Evolutionary conservation across 1,284 basidiomycete genomes (phyloP).

Genomic region (Marasmius tenuissimus): DNA sequence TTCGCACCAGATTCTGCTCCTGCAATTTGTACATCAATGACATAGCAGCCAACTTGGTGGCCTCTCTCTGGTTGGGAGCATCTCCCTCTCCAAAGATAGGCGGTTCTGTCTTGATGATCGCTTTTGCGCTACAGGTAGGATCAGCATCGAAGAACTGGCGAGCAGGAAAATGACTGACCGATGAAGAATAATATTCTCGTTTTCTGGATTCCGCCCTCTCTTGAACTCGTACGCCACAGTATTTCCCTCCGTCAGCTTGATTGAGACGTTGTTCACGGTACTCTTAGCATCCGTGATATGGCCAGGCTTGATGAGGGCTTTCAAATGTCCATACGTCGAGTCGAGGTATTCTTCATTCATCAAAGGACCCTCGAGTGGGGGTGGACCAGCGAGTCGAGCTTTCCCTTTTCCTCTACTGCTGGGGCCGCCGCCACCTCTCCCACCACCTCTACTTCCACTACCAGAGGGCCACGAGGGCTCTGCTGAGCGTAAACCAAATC

Average conservation of each 20-base stretch:
- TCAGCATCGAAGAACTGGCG: not conserved
- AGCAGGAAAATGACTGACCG: conserved; percentile 5
- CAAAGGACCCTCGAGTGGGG: conserved; percentile 30
- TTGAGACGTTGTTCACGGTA: conserved; percentile 5
- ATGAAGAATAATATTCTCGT: not conserved
- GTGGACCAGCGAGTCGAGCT: conserved; percentile 7
- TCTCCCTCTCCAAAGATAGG: conserved; percentile 64
- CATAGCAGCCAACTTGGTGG: conserved; percentile 76
- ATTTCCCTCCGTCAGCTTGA: not conserved
- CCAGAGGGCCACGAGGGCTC: not conserved
- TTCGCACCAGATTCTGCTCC: conserved; percentile 57
- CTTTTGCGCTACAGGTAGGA: conserved; percentile 41
- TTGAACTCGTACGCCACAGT: too few species aligned
- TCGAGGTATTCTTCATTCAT: conserved; percentile 33
- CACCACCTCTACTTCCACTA: not conserved
- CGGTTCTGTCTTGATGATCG: conserved; percentile 42
- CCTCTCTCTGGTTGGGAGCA: conserved; percentile 61
- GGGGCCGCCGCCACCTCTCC: not conserved
- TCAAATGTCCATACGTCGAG: conserved; percentile 21
- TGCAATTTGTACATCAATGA: conserved; percentile 73
- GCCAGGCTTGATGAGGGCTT: conserved; percentile 4
- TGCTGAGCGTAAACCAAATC: not conserved
- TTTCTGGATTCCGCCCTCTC: too few species aligned
- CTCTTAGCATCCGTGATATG: conserved; percentile 10
- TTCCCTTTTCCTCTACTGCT: not conserved